A percentile compares a stretch with the other conserved stretches of the same genome.
Evolutionary conservation across 2,329 filamentous ascomycete genomes (phyloP).

Genomic region (Aspergillus pseudoviridinutans): DNA sequence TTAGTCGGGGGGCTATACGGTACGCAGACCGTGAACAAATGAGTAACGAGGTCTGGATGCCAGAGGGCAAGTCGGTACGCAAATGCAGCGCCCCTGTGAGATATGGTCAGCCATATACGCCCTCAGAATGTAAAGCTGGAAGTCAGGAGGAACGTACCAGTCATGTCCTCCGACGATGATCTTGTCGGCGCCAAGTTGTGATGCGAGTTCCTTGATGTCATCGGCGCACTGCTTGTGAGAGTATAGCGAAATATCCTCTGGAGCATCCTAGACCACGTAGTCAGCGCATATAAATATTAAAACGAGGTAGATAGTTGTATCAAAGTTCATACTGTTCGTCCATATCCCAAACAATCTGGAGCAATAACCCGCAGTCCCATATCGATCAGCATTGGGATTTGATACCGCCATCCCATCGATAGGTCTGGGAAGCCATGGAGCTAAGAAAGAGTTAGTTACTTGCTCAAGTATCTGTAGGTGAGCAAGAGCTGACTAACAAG

Average conservation of each 20-base stretch:
- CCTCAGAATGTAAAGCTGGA: neutral
- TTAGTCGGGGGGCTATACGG: slow-evolving; percentile 60
- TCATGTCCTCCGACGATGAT: slow-evolving; percentile 90
- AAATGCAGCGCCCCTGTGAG: slow-evolving; percentile 64
- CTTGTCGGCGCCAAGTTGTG: slow-evolving; percentile 49
- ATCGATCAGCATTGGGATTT: slow-evolving; percentile 71
- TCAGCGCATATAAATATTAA: slow-evolving; percentile 12
- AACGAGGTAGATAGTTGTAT: neutral
- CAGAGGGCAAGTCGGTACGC: slow-evolving; percentile 72
- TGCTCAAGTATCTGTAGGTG: neutral
- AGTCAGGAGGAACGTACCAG: slow-evolving; percentile 49
- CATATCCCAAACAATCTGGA: slow-evolving; percentile 85
- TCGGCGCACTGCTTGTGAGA: slow-evolving; percentile 67
- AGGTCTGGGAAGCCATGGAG: slow-evolving; percentile 82
- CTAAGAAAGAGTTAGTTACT: slow-evolving; percentile 24
- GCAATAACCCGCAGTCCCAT: slow-evolving; percentile 75
- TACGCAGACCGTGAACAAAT: slow-evolving; percentile 77
- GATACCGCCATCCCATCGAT: slow-evolving; percentile 80
- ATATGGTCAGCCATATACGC: neutral
- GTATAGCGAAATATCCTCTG: slow-evolving; percentile 60
- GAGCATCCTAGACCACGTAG: slow-evolving; percentile 51
- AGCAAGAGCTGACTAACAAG: slow-evolving; percentile 37
- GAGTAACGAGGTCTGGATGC: slow-evolving; percentile 67
- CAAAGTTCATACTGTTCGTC: slow-evolving; percentile 55
- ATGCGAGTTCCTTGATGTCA: slow-evolving; percentile 70